Evolutionary conservation across 2,329 filamentous ascomycete species (phyloP), one percentile per base, ranked within the genome.

Genomic region (Anthostomella pinea): DNA sequence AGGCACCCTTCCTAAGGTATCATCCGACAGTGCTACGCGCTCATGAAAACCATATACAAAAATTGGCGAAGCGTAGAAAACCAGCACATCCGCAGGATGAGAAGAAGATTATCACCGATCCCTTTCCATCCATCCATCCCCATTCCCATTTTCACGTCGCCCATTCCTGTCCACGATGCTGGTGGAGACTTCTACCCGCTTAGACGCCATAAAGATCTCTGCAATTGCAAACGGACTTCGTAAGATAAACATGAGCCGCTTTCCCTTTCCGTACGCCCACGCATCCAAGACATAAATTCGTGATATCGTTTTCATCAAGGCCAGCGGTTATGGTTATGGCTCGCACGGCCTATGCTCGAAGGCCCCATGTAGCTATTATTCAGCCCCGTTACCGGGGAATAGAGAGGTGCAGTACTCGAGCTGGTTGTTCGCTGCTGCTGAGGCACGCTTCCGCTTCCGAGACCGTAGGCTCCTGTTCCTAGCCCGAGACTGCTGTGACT

Each of bases 301-400:
- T 38, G 26, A 32, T 25, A 25, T 35, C 30, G 27, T n/a, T 29
- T 38, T 51, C 37, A 57, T 22, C 49, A 49, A 15, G 35, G 41
- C 54, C 54, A 58, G 33, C 53, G 47, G 13, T 53, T 54, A 25
- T 56, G 54, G 16, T 46, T 30, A 25, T 56, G 54, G 16, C 47
- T 30, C 11, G 52, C 31, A 15, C 54, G 53, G 21, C 54, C 48
- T 25, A 58, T 48, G 20, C 33, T 52, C 2, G 52, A 41, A 9
- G 53, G 43, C 10, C 49, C 38, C 10, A 57, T 24, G 20, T 56
- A 58, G 11, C 26, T 49, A 17, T 41, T 56, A 30, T 43, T 56
- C 45, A 57, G 51, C 18, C 45, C 48, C 6, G 49, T 41, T 7
- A 52, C 42, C n/a, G 54, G 46, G 4, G 54, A 52, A 23, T 58